phyloP scores from a whole-genome alignment of 73 alveolate genomes.

The Paramecium primaurelia region DNA sequence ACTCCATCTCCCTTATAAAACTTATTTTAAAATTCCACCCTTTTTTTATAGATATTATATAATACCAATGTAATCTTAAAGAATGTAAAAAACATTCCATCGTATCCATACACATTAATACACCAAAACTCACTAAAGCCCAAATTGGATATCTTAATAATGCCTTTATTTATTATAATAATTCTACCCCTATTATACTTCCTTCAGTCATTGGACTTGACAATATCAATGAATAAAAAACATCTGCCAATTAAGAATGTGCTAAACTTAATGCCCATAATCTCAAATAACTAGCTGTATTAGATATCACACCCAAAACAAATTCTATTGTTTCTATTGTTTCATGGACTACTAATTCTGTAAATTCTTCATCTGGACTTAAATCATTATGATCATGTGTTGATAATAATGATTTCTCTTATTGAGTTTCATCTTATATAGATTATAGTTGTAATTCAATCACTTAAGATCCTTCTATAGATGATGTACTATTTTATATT shows the following conservation, averaged over 20 bases:
- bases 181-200: constrained; percentile 41
- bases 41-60: not conserved
- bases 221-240: constrained; percentile 70
- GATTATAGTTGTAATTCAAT: not conserved
- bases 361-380: constrained; percentile 68
- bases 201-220: constrained; percentile 64
- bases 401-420: not conserved
- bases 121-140: constrained; percentile 73
- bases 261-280: constrained; percentile 91
- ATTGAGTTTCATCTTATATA: not conserved
- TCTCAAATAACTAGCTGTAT: constrained; percentile 92
- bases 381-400: constrained; percentile 50
- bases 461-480: not conserved
- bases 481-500: not conserved
- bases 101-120: constrained; percentile 93
- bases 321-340: constrained; percentile 87
- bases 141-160: constrained; percentile 78
- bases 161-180: constrained; percentile 69
- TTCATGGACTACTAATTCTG: constrained; percentile 89
- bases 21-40: constrained; percentile 94
- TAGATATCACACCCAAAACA: constrained; percentile 87
- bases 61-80: constrained; percentile 89
- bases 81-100: constrained; percentile 95
- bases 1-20: constrained; percentile 91
- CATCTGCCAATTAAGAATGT: constrained; percentile 74